phyloP scores from a whole-genome alignment of 2,329 filamentous ascomycete species.

The Ophiostoma australiae region DNA sequence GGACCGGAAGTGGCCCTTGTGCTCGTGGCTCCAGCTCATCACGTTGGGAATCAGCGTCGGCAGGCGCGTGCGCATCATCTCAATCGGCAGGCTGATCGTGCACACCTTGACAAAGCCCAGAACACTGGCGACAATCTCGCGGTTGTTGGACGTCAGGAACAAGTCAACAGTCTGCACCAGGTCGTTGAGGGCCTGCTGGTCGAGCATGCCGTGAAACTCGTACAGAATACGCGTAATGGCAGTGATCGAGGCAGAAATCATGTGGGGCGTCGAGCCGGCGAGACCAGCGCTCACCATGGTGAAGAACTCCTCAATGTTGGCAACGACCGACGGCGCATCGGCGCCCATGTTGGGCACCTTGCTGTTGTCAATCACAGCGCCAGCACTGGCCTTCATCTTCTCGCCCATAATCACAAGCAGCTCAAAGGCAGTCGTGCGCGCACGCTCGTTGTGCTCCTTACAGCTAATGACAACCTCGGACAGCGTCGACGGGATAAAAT shows the following conservation, averaged over 20 bases:
- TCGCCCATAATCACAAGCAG: constrained; percentile 83
- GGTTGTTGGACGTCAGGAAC: constrained; percentile 92
- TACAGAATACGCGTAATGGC: constrained; percentile 90
- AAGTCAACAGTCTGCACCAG: constrained; percentile 92
- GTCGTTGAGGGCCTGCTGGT: constrained; percentile 66
- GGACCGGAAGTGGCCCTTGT: constrained; percentile 92
- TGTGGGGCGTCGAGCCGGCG: constrained; percentile 87
- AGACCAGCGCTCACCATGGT: constrained; percentile 97
- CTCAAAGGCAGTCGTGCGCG: constrained; percentile 82
- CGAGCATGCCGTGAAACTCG: constrained; percentile 72
- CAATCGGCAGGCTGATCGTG: constrained; percentile 75
- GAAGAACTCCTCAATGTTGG: constrained; percentile 90
- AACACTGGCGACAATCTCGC: constrained; percentile 91
- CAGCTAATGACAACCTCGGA: constrained; percentile 94
- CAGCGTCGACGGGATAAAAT: constrained; percentile 88
- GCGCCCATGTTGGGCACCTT: constrained; percentile 82
- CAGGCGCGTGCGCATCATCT: constrained; percentile 73
- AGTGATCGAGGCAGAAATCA: constrained; percentile 96
- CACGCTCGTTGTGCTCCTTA: constrained; percentile 96
- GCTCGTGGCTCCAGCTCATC: constrained; percentile 94
- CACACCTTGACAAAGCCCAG: constrained; percentile 96
- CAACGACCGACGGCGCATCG: constrained; percentile 69
- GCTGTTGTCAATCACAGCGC: constrained; percentile 73
- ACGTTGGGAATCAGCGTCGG: constrained; percentile 77
- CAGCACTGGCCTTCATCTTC: constrained; percentile 62